Percentiles rank a stretch among this genome's conserved stretches.
Conservation (phyloP, 495 filamentous ascomycete genomes). For the Penicilliopsis zonata region DNA sequence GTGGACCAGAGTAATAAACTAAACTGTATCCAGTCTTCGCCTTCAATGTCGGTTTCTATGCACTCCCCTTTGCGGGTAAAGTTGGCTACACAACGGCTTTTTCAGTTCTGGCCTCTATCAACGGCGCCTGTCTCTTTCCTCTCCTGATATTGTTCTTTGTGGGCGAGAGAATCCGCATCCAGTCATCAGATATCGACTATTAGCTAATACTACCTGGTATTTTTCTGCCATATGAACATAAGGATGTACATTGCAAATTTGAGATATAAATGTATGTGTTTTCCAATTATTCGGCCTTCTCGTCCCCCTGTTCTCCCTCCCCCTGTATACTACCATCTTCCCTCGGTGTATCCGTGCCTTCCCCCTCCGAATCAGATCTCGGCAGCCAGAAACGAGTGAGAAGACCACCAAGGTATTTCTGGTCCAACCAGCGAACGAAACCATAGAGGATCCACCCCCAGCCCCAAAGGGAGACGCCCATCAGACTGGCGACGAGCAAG, state of each 20-base stretch:
- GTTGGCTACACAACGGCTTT: constrained; percentile 10
- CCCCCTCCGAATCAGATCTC: too few relatives aligned
- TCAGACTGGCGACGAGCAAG: constrained; percentile 22
- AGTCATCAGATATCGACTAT: too few relatives aligned
- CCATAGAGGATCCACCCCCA: constrained; percentile 31
- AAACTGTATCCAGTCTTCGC: constrained; percentile 20
- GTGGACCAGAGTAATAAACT: too few relatives aligned
- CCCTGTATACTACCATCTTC: too few relatives aligned
- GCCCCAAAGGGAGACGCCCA: constrained; percentile 27
- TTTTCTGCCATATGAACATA: too few relatives aligned
- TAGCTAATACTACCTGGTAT: too few relatives aligned
- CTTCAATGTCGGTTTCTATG: constrained; percentile 22
- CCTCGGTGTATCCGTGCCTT: too few relatives aligned
- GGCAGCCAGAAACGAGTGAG: constrained; percentile 19
- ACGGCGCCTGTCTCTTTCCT: constrained; percentile 3
- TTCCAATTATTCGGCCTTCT: too few relatives aligned
- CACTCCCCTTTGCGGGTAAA: constrained; percentile 4
- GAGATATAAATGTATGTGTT: too few relatives aligned
- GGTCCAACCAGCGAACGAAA: constrained; percentile 23
- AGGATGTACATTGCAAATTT: too few relatives aligned
- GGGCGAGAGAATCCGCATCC: background rate
- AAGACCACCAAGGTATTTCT: constrained; percentile 20
- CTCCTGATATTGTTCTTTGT: constrained; percentile 3
- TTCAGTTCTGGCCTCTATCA: constrained; percentile 8
- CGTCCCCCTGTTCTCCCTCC: too few relatives aligned